A percentile compares a stretch with the other conserved stretches of the same genome.
phyloP scores from a whole-genome alignment of 495 filamentous ascomycete genomes.

The Halenospora varia region DNA sequence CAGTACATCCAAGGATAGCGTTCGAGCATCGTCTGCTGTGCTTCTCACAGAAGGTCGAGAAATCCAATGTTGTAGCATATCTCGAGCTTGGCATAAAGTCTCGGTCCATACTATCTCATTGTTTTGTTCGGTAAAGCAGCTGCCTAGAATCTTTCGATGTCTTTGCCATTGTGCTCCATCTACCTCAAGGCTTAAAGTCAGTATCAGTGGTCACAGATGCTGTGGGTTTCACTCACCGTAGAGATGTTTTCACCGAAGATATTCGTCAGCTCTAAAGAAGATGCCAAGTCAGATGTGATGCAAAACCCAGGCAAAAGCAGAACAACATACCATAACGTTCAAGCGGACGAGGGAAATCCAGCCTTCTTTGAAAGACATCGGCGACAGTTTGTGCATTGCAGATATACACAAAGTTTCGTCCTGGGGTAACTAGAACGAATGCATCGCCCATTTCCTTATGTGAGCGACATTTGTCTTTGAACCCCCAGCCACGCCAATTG shows the following conservation, averaged over 20 bases:
- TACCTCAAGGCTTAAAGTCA: too few species aligned
- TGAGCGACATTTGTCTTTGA: neutral
- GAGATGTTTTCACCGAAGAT: too few species aligned
- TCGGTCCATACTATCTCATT: neutral
- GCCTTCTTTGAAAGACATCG: neutral
- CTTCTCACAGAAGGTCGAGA: neutral
- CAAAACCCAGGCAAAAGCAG: too few species aligned
- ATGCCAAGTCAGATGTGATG: too few species aligned
- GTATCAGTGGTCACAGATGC: too few species aligned
- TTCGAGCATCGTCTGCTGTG: neutral
- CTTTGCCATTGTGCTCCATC: neutral
- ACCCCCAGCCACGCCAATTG: neutral
- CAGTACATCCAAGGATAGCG: neutral
- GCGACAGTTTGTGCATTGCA: neutral
- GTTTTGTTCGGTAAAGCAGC: neutral
- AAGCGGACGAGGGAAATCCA: neutral
- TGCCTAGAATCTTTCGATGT: neutral
- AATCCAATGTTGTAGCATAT: neutral
- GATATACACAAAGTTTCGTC: neutral
- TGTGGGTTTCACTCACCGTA: too few species aligned
- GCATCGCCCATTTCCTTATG: neutral
- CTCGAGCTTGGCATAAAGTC: neutral
- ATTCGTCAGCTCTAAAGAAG: too few species aligned
- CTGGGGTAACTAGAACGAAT: neutral
- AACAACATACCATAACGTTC: too few species aligned